Evolutionary conservation across 805 yeast genomes (phyloP).

Genomic region (Zygosaccharomyces lentus): DNA sequence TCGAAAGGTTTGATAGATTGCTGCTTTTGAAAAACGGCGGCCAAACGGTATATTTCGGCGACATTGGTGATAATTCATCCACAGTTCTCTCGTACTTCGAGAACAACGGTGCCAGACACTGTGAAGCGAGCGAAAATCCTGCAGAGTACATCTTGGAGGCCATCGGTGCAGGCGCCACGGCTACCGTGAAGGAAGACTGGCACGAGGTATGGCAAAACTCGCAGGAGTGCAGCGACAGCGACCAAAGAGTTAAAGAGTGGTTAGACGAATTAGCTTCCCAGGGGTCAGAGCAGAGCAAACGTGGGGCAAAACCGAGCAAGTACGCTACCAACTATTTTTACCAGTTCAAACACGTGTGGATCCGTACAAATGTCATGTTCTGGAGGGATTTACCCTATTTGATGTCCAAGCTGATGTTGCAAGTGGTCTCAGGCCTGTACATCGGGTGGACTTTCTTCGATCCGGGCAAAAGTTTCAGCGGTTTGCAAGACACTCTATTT

Average conservation of each 20-base stretch:
- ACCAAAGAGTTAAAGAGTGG: constrained; percentile 31
- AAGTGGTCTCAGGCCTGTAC: constrained; percentile 51
- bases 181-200: constrained; percentile 52
- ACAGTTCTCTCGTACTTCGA: constrained; percentile 59
- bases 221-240: constrained; percentile 30
- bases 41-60: constrained; percentile 39
- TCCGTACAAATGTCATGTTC: constrained; percentile 40
- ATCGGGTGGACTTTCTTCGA: constrained; percentile 71
- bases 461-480: constrained; percentile 47
- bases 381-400: constrained; percentile 63
- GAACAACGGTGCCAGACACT: constrained; percentile 61
- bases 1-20: constrained; percentile 46
- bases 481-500: constrained; percentile 57
- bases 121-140: constrained; percentile 42
- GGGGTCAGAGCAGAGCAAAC: constrained; percentile 5
- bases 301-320: constrained; percentile 14
- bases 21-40: constrained; percentile 50
- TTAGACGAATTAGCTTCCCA: constrained; percentile 25
- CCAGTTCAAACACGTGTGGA: constrained; percentile 41
- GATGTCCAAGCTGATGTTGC: constrained; percentile 52
- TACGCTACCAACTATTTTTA: constrained; percentile 41
- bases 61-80: constrained; percentile 38
- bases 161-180: constrained; percentile 46
- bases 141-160: constrained; percentile 45
- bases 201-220: constrained; percentile 54